A percentile compares a stretch with the other conserved stretches of the same genome.
These are phyloP conservation scores for Quercus lobata DNA, from an alignment of 331 rosid species.

Conservation along the genomic window DNA sequence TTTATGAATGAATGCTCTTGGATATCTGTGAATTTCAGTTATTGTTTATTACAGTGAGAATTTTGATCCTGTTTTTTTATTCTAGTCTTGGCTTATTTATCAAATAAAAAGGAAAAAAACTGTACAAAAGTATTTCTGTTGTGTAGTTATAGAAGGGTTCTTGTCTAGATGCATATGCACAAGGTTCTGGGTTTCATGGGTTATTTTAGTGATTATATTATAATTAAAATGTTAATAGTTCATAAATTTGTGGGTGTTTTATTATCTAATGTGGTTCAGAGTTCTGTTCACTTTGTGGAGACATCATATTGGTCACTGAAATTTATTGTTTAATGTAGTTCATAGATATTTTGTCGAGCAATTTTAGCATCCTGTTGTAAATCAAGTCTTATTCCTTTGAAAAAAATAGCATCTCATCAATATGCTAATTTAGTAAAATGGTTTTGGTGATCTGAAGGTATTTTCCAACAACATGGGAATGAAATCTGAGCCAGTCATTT, in stretches of 20 bases:
- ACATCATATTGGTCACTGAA: too few relatives aligned
- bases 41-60: too few relatives aligned
- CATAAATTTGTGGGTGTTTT: not conserved
- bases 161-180: not conserved
- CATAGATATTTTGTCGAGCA: too few relatives aligned
- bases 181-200: not conserved
- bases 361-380: not conserved
- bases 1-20: too few relatives aligned
- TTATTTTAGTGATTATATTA: not conserved
- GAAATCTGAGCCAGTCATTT: conserved; percentile 57
- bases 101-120: too few relatives aligned
- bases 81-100: too few relatives aligned
- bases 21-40: too few relatives aligned
- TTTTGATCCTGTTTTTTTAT: too few relatives aligned
- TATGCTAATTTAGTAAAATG: not conserved
- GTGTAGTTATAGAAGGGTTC: too few relatives aligned
- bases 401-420: not conserved
- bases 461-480: conserved; percentile 70
- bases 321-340: not conserved
- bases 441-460: conserved; percentile 40
- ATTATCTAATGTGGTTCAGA: not conserved
- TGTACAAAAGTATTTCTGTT: too few relatives aligned
- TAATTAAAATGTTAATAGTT: not conserved
- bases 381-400: not conserved
- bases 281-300: not conserved